Evolutionary conservation across 148 eudicot species (phyloP).

Genomic region (Vaccinium corymbosum): DNA sequence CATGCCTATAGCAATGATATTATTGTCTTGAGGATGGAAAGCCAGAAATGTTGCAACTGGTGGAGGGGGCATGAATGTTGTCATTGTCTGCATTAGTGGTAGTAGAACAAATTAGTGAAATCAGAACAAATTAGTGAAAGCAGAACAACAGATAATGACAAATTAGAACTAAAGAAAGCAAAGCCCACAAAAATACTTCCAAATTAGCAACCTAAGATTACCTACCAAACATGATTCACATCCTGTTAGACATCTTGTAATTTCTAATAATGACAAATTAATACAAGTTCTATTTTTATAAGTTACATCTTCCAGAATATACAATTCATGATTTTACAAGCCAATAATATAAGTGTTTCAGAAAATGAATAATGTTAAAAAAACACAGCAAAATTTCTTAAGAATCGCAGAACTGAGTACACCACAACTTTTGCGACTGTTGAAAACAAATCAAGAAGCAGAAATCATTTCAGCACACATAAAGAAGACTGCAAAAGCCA

Average conservation of each 20-base stretch:
- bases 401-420: background rate
- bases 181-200: background rate
- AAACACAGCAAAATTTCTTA: background rate
- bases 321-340: background rate
- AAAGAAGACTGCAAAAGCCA: constrained; percentile 4
- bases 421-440: background rate
- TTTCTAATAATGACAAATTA: background rate
- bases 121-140: background rate
- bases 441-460: constrained; percentile 8
- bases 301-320: background rate
- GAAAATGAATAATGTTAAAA: background rate
- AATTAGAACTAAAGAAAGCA: background rate
- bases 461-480: background rate
- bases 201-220: background rate
- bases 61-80: constrained; percentile 87
- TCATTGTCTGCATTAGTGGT: constrained; percentile 65
- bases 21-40: constrained; percentile 85
- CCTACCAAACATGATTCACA: background rate
- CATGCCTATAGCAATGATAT: constrained; percentile 92
- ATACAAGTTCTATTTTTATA: background rate
- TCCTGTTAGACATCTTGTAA: background rate
- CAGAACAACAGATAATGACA: background rate
- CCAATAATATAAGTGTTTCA: background rate
- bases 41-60: constrained; percentile 90
- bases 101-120: constrained; percentile 11